Percentiles rank a stretch among this genome's conserved stretches.
These are phyloP conservation scores for Mimosa bimucronata DNA, from an alignment of 306 rosid genomes.

Conservation along the genomic window DNA sequence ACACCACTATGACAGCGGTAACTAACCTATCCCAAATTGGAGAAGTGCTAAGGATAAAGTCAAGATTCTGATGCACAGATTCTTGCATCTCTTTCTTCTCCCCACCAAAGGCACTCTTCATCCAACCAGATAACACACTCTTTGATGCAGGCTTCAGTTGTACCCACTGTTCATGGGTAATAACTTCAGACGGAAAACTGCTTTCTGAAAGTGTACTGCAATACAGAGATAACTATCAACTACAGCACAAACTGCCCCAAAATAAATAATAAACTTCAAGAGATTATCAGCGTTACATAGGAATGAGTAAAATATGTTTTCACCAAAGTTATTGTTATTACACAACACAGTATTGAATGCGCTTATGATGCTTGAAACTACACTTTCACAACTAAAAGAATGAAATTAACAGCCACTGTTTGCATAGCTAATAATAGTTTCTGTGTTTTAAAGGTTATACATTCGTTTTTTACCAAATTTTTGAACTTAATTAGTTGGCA, in stretches of 20 bases:
- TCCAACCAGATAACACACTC: constrained; percentile 66
- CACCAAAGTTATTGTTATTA: neutral
- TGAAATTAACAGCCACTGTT: neutral
- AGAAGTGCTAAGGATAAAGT: constrained; percentile 72
- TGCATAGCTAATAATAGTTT: neutral
- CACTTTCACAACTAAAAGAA: neutral
- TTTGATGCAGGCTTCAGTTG: constrained; percentile 71
- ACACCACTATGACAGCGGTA: neutral
- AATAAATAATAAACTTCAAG: neutral
- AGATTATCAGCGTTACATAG: neutral
- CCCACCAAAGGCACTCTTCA: constrained; percentile 63
- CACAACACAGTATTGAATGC: neutral
- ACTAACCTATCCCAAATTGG: constrained; percentile 98
- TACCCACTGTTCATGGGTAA: constrained; percentile 72
- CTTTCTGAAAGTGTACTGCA: constrained; percentile 60
- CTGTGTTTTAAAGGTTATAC: neutral
- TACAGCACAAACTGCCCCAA: constrained; percentile 19
- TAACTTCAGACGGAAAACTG: constrained; percentile 75
- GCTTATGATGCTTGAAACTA: neutral
- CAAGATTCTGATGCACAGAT: constrained; percentile 65
- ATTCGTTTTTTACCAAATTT: neutral
- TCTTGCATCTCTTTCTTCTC: constrained; percentile 78
- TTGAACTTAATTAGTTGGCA: neutral
- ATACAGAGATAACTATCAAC: constrained; percentile 18
- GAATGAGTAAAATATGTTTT: neutral